phyloP scores from a whole-genome alignment of 139 green algal genomes.

The Coccomyxa sp. region DNA sequence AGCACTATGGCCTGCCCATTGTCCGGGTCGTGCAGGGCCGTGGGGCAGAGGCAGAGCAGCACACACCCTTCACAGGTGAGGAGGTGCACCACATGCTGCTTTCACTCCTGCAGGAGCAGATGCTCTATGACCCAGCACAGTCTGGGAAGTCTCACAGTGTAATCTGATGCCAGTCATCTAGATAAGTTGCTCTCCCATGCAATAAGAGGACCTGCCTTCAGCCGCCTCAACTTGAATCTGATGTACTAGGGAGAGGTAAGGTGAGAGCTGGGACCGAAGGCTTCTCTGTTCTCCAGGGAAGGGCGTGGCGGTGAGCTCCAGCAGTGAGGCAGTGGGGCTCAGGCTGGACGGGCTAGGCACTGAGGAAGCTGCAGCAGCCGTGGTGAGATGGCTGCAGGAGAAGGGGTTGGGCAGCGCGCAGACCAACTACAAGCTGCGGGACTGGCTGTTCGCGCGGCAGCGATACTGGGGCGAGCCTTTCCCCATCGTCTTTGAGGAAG shows the following conservation, averaged over 20 bases:
- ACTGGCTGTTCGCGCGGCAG: slow-evolving; percentile 99
- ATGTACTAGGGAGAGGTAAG: too few species aligned
- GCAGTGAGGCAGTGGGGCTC: slow-evolving; percentile 40
- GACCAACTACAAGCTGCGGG: slow-evolving; percentile 96
- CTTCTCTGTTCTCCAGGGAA: slow-evolving; percentile 16
- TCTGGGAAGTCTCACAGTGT: too few species aligned
- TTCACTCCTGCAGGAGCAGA: neutral
- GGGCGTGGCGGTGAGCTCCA: slow-evolving; percentile 60
- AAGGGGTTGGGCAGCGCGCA: slow-evolving; percentile 37
- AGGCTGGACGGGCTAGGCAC: slow-evolving; percentile 68
- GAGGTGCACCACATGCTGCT: neutral
- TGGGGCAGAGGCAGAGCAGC: slow-evolving; percentile 27
- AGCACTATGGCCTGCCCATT: slow-evolving; percentile 70
- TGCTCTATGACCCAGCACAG: too few species aligned
- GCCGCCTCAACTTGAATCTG: neutral
- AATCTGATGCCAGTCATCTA: too few species aligned
- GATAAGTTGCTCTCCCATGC: too few species aligned
- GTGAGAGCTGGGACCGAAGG: too few species aligned
- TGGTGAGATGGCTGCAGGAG: slow-evolving; percentile 47
- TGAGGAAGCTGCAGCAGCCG: slow-evolving; percentile 27
- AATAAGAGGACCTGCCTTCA: too few species aligned
- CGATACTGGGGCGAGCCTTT: slow-evolving; percentile 99
- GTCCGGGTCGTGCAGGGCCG: slow-evolving; percentile 47
- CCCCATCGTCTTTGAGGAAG: slow-evolving; percentile 84
- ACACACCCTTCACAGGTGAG: slow-evolving; percentile 60